Conservation (phyloP, 1,284 basidiomycete genomes). For the Moesziomyces antarcticus region DNA sequence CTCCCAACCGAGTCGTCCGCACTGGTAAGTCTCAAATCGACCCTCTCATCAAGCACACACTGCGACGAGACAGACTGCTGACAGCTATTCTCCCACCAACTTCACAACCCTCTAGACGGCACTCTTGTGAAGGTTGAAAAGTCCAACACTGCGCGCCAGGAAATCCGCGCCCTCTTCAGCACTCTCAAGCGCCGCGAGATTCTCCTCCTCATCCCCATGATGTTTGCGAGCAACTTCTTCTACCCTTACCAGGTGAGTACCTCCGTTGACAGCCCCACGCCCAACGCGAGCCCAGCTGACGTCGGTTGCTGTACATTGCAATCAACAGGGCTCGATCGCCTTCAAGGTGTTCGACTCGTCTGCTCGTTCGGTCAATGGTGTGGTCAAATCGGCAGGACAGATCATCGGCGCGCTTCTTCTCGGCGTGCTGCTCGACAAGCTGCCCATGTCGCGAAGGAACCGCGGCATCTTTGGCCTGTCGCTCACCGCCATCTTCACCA, state of each 20-base stretch:
- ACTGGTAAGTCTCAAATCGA: not conserved
- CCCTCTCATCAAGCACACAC: not conserved
- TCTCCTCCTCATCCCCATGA: conserved; percentile 54
- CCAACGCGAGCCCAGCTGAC: not conserved
- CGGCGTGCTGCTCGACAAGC: conserved; percentile 44
- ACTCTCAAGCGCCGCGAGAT: conserved; percentile 38
- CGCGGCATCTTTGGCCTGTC: conserved; percentile 24
- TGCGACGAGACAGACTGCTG: no score
- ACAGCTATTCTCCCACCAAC: no score
- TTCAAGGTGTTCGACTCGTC: conserved; percentile 27
- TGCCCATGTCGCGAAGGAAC: conserved; percentile 33
- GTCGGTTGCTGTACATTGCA: not conserved
- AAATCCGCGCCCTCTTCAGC: conserved; percentile 40
- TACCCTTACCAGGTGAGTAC: conserved; percentile 50
- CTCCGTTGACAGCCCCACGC: not conserved
- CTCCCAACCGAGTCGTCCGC: conserved; percentile 43
- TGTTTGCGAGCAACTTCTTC: conserved; percentile 54
- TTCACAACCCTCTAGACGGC: conserved; percentile 19
- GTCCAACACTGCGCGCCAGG: conserved; percentile 25
- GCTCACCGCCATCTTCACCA: conserved; percentile 20
- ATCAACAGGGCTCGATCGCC: conserved; percentile 16
- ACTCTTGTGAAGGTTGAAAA: conserved; percentile 39
- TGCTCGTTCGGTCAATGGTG: conserved; percentile 27
- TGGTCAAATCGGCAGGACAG: conserved; percentile 28
- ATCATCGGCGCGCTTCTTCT: conserved; percentile 30